A percentile compares a stretch with the other conserved stretches of the same genome.
Evolutionary conservation across 768 basidiomycete species (phyloP).

Genomic region (Pisolithus microcarpus): DNA sequence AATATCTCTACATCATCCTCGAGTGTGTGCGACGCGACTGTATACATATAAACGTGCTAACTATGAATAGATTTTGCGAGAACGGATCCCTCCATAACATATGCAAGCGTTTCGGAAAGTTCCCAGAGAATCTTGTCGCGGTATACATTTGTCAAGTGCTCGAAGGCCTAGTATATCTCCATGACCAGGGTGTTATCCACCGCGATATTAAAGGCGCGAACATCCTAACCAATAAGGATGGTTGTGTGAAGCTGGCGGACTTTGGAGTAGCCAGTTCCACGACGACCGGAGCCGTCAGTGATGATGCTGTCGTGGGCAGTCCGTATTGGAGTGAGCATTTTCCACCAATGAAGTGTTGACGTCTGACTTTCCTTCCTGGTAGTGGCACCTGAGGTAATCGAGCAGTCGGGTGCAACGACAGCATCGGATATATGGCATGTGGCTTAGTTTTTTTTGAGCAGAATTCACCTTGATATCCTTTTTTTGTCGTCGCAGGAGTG

Average conservation of each 20-base stretch:
- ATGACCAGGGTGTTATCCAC: slow-evolving; percentile 99
- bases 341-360: background rate
- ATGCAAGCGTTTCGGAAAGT: slow-evolving; percentile 96
- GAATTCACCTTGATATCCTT: background rate
- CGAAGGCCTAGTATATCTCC: slow-evolving; percentile 92
- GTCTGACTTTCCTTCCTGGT: slow-evolving; percentile 7
- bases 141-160: slow-evolving; percentile 96
- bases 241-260: slow-evolving; percentile 96
- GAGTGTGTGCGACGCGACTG: slow-evolving; percentile 48
- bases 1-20: slow-evolving; percentile 93
- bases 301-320: slow-evolving; percentile 92
- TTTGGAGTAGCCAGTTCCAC: slow-evolving; percentile 91
- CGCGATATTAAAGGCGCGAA: slow-evolving; percentile 99
- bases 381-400: slow-evolving; percentile 99
- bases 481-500: slow-evolving; percentile 43
- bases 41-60: slow-evolving; percentile 7
- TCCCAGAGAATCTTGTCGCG: slow-evolving; percentile 93
- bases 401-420: slow-evolving; percentile 94
- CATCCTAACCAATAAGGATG: slow-evolving; percentile 97
- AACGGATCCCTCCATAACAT: slow-evolving; percentile 96
- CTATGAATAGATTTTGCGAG: slow-evolving; percentile 72
- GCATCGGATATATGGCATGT: slow-evolving; percentile 91
- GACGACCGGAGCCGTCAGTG: slow-evolving; percentile 64
- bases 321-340: slow-evolving; percentile 92
- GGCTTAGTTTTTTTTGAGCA: background rate